Evolutionary conservation across 2,329 filamentous ascomycete species (phyloP).

Genomic region (Colletotrichum truncatum): DNA sequence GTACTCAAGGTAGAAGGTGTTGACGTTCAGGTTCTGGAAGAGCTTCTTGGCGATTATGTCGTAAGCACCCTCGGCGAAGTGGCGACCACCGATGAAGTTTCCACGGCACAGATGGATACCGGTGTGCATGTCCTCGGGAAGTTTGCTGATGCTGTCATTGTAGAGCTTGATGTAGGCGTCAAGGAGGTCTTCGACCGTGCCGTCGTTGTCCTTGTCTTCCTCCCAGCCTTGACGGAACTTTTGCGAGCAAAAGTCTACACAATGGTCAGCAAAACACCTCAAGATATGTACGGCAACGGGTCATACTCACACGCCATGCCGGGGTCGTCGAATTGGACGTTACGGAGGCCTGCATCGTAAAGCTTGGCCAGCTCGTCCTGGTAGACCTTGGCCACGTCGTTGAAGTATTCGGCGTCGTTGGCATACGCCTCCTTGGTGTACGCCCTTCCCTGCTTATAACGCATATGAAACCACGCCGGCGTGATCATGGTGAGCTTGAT

Average conservation of each 20-base stretch:
- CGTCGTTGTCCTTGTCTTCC: slow-evolving; percentile 72
- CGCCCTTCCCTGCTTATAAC: slow-evolving; percentile 37
- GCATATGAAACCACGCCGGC: slow-evolving; percentile 55
- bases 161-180: slow-evolving; percentile 81
- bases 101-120: slow-evolving; percentile 79
- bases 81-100: slow-evolving; percentile 73
- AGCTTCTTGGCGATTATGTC: slow-evolving; percentile 74
- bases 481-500: slow-evolving; percentile 66
- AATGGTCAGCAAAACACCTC: background rate
- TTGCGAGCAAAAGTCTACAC: slow-evolving; percentile 76
- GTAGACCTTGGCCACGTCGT: slow-evolving; percentile 72
- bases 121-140: slow-evolving; percentile 76
- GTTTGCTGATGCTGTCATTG: slow-evolving; percentile 73
- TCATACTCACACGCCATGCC: slow-evolving; percentile 72
- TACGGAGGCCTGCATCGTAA: slow-evolving; percentile 69
- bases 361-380: slow-evolving; percentile 69
- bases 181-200: slow-evolving; percentile 73
- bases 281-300: too few relatives aligned
- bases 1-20: slow-evolving; percentile 77
- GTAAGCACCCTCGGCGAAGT: slow-evolving; percentile 74
- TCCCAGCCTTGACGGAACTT: slow-evolving; percentile 77
- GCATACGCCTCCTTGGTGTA: slow-evolving; percentile 37
- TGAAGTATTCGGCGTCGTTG: slow-evolving; percentile 63
- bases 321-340: slow-evolving; percentile 75
- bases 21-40: slow-evolving; percentile 69